A percentile compares a stretch with the other conserved stretches of the same genome.
These are phyloP conservation scores for Cunninghamia lanceolata DNA, from an alignment of 75 land plant species.

Conservation along the genomic window DNA sequence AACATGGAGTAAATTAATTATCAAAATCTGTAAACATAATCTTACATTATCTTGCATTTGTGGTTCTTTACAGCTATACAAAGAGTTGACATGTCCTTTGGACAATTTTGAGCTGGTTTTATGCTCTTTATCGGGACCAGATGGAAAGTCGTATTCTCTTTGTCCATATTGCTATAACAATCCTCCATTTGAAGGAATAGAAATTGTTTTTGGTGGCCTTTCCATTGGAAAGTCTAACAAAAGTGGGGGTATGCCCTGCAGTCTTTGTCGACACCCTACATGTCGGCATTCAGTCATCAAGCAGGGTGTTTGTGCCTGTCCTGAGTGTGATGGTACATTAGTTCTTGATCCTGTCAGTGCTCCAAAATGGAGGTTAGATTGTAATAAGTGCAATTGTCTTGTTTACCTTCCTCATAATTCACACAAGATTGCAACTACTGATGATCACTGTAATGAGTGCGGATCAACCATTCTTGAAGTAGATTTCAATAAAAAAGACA, in stretches of 20 bases:
- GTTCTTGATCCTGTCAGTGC: slow-evolving; percentile 95
- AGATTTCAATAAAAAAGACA: slow-evolving; percentile 90
- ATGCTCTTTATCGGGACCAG: slow-evolving; percentile 83
- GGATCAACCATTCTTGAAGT: slow-evolving; percentile 89
- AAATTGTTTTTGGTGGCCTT: slow-evolving; percentile 37
- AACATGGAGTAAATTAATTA: background rate
- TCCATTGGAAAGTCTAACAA: slow-evolving; percentile 37
- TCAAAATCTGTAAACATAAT: background rate
- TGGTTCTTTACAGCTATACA: slow-evolving; percentile 69
- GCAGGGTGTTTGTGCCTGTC: slow-evolving; percentile 98
- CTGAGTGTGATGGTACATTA: slow-evolving; percentile 88
- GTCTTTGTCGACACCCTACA: slow-evolving; percentile 90
- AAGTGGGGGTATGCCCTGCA: slow-evolving; percentile 93
- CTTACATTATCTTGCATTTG: background rate
- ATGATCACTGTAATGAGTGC: slow-evolving; percentile 71
- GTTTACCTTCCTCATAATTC: slow-evolving; percentile 90
- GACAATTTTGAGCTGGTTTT: slow-evolving; percentile 90
- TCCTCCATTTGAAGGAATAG: slow-evolving; percentile 92
- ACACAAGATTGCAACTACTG: slow-evolving; percentile 69
- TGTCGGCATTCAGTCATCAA: slow-evolving; percentile 83
- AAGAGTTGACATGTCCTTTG: slow-evolving; percentile 89
- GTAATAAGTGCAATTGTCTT: slow-evolving; percentile 92
- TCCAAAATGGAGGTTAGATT: slow-evolving; percentile 94
- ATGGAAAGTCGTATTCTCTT: slow-evolving; percentile 88
- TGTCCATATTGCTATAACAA: slow-evolving; percentile 96